Evolutionary conservation across 768 basidiomycete genomes (phyloP).

Genomic region (Daedaleopsis nitida): DNA sequence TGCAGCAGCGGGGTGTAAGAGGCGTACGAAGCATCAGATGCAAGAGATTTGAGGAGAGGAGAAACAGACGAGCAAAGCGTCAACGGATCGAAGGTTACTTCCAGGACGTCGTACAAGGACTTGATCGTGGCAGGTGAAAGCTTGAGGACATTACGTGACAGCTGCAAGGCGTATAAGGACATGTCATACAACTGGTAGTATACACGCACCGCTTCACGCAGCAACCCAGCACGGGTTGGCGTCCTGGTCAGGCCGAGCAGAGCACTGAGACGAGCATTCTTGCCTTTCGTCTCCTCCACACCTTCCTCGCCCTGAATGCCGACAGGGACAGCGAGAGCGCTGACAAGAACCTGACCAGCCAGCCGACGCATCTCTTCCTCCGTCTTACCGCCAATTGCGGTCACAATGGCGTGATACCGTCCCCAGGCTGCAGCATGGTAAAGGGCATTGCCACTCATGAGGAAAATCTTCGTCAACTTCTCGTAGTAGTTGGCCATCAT

Average conservation of each 20-base stretch:
- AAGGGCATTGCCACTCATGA: constrained; percentile 91
- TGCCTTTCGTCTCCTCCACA: constrained; percentile 57
- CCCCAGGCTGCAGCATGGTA: constrained; percentile 98
- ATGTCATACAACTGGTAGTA: background rate
- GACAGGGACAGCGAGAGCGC: constrained; percentile 91
- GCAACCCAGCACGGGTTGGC: constrained; percentile 84
- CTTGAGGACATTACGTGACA: constrained; percentile 81
- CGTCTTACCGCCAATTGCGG: constrained; percentile 69
- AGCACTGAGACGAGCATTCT: constrained; percentile 77
- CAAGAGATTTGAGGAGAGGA: constrained; percentile 70
- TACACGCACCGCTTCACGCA: constrained; percentile 74
- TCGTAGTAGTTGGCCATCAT: constrained; percentile 99
- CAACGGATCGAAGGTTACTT: constrained; percentile 92
- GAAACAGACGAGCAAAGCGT: constrained; percentile 78
- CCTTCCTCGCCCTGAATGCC: constrained; percentile 54
- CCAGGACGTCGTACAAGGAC: constrained; percentile 83
- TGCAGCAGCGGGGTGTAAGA: constrained; percentile 89
- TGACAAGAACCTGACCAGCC: constrained; percentile 90
- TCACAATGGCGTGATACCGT: constrained; percentile 75
- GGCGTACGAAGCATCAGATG: constrained; percentile 59
- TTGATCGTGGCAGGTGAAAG: constrained; percentile 75
- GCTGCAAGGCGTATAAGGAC: constrained; percentile 40
- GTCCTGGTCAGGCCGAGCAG: constrained; percentile 81
- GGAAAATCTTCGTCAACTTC: constrained; percentile 94
- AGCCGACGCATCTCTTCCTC: constrained; percentile 80